Base-by-base conservation (phyloP, 371 early-diverging fungal species). In the Rhizopus sp. region DNA sequence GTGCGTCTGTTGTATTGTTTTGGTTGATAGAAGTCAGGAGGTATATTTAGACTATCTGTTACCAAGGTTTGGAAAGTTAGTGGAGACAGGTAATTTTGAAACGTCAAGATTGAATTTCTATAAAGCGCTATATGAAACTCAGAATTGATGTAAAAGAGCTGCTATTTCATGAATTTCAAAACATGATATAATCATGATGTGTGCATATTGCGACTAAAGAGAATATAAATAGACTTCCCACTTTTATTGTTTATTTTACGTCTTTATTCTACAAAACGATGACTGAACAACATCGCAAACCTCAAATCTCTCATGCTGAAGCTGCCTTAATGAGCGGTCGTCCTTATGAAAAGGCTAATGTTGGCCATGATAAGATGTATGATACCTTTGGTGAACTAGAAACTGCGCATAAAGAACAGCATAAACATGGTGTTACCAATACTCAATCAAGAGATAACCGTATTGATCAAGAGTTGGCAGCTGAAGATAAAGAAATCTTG, bases 271-370 rank as follows among this genome's bases (percentile, higher is more conserved):
- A 35, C 10, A 38, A 29, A 46, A 35, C 42, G 30, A 56, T 33
- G 40, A 29, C 35, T 40, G n/a, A 59, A 12, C 17, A 52, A 56
- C 30, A 29, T 15, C 6, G 60, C 38, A 17, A 32, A 40, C 16
- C 45, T 39, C 12, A 60, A n/a, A 48, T 60, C 31, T 52, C 66
- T 9, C 66, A 60, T 13, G 49, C 61, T 30, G 66, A 65, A 65
- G 54, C 66, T 32, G 66, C 66, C 29, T 57, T 60, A 17, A 38
- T 41, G 30, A 61, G 61, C 16, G 61, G 66, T 44, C 57, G 61
- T 47, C 45, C 57, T 8, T 60, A 65, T 30, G 66, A 65, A 57
- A 50, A 33, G 17, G 32, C 38, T 6, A 16, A 53, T 1, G 49
- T 13, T 2, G 57, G 57, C 15, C 66, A 65, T 23, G 48, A 52